Evolutionary conservation across 2,329 filamentous ascomycete species (phyloP).

Genomic region (Hymenoscyphus albidus): DNA sequence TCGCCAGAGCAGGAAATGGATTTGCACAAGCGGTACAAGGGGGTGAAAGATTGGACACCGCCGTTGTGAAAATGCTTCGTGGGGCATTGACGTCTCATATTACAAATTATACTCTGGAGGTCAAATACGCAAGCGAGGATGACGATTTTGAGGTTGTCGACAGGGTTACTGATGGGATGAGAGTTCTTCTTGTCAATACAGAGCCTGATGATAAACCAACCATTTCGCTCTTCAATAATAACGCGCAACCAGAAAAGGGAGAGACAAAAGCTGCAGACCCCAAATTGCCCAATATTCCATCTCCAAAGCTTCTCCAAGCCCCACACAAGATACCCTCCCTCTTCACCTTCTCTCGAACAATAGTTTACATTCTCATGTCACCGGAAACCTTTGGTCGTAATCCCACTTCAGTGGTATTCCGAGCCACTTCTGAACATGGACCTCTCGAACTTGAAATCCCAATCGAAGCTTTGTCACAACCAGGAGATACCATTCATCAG

Average conservation of each 20-base stretch:
- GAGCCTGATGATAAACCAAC: conserved; percentile 19
- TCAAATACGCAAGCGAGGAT: conserved; percentile 50
- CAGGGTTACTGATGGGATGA: conserved; percentile 48
- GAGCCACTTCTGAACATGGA: conserved; percentile 52
- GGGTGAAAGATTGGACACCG: conserved; percentile 63
- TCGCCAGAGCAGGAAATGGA: conserved; percentile 51
- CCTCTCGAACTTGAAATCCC: conserved; percentile 63
- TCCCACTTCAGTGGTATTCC: conserved; percentile 55
- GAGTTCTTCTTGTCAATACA: conserved; percentile 32
- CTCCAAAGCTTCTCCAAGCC: conserved; percentile 59
- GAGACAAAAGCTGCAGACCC: conserved; percentile 35
- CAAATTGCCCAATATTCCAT: conserved; percentile 49
- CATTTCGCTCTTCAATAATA: conserved; percentile 57
- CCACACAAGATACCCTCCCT: conserved; percentile 61
- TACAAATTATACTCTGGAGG: conserved; percentile 58
- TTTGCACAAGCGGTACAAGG: conserved; percentile 59
- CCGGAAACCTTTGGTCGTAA: conserved; percentile 43
- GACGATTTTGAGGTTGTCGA: conserved; percentile 63
- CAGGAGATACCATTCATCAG: conserved; percentile 60
- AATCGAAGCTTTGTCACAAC: conserved; percentile 45
- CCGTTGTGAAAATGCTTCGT: conserved; percentile 71
- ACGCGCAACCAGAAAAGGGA: conserved; percentile 33
- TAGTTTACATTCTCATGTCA: conserved; percentile 61
- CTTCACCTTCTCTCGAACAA: conserved; percentile 63
- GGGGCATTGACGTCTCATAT: conserved; percentile 64